Evolutionary conservation across 306 rosid genomes (phyloP).

Genomic region (Psophocarpus tetragonolobus): DNA sequence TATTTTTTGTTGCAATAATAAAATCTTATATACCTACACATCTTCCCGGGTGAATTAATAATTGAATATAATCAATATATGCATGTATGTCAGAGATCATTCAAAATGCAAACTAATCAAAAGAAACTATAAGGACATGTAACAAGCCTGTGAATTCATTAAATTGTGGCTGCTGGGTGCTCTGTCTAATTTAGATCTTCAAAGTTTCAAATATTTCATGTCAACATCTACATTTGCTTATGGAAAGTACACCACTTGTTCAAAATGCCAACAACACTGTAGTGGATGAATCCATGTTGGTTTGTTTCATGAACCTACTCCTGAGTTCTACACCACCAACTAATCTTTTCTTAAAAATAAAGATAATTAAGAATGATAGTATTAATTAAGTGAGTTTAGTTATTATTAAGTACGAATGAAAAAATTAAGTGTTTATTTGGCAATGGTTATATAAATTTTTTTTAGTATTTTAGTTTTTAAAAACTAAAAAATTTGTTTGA

Average conservation of each 20-base stretch:
- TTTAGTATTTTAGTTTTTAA: too few relatives aligned
- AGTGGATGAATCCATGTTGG: background rate
- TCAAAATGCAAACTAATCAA: constrained; percentile 26
- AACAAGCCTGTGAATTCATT: constrained; percentile 46
- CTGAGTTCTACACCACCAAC: background rate
- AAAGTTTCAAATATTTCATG: constrained; percentile 23
- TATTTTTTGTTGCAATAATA: too few relatives aligned
- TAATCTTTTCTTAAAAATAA: background rate
- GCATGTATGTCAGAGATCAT: constrained; percentile 42
- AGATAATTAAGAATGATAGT: background rate
- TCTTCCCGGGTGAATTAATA: background rate
- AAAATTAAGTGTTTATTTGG: too few relatives aligned
- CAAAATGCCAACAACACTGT: background rate
- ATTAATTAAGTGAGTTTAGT: background rate
- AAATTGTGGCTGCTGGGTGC: constrained; percentile 35
- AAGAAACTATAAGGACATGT: constrained; percentile 36
- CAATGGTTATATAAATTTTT: too few relatives aligned
- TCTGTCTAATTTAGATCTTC: constrained; percentile 21
- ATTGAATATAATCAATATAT: constrained; percentile 33
- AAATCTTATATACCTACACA: background rate
- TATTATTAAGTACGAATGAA: background rate
- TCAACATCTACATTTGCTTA: constrained; percentile 18
- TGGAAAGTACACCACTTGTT: background rate
- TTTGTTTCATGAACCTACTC: background rate
- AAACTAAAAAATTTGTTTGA: too few relatives aligned